Conservation (phyloP, 2,329 filamentous ascomycete genomes). For the Monosporascus ibericus region DNA sequence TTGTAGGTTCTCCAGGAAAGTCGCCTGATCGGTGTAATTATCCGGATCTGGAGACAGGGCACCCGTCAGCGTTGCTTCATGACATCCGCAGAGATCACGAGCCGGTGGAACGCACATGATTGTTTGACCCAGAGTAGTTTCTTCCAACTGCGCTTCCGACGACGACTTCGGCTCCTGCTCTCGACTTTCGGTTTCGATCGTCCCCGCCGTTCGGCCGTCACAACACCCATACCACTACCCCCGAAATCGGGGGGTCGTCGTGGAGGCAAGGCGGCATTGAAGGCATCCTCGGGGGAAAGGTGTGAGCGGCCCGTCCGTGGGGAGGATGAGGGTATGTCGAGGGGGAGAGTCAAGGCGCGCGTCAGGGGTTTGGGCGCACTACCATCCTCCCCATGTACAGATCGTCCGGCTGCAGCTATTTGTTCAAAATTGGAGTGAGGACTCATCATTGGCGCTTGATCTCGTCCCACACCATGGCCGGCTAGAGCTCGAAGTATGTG, state of each 20-base stretch:
- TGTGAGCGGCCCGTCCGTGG: constrained; percentile 55
- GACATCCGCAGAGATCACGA: background rate
- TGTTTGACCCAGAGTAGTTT: constrained; percentile 98
- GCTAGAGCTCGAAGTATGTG: no score
- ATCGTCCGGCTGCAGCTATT: background rate
- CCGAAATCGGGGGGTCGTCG: constrained; percentile 42
- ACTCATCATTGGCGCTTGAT: background rate
- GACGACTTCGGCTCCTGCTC: constrained; percentile 58
- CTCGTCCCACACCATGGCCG: no score
- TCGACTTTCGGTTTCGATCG: constrained; percentile 41
- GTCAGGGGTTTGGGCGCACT: constrained; percentile 17
- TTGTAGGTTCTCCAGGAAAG: constrained; percentile 93
- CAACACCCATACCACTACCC: constrained; percentile 15
- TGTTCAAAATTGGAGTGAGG: background rate
- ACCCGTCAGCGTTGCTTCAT: constrained; percentile 12
- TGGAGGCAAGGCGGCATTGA: constrained; percentile 57
- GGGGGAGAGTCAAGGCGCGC: constrained; percentile 35
- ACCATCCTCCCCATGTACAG: background rate
- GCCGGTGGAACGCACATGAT: constrained; percentile 57
- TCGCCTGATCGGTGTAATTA: constrained; percentile 96
- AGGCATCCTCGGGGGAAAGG: constrained; percentile 80
- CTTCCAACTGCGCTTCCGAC: constrained; percentile 76
- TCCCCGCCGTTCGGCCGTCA: constrained; percentile 30
- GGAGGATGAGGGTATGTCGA: constrained; percentile 22
- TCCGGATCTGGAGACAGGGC: constrained; percentile 64